Evolutionary conservation across 2,329 filamentous ascomycete genomes (phyloP).

Genomic region (Didymella glomerata): DNA sequence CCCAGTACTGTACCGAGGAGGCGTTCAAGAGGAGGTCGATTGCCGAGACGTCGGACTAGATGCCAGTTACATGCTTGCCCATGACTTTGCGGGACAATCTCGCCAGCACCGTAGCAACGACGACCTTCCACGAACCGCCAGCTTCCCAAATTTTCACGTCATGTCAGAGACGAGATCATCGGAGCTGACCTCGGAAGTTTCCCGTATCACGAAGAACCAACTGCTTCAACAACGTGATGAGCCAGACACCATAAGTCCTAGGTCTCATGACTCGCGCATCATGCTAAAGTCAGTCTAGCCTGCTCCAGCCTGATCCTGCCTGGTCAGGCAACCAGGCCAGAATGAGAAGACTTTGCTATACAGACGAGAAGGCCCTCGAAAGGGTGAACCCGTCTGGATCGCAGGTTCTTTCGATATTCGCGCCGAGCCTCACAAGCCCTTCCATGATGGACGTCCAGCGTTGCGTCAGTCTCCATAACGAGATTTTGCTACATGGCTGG

Average conservation of each 20-base stretch:
- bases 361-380: background rate
- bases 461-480: background rate
- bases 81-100: too few species aligned
- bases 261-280: background rate
- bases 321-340: background rate
- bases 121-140: too few species aligned
- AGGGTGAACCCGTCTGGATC: background rate
- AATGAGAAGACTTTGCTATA: too few species aligned
- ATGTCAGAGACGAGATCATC: too few species aligned
- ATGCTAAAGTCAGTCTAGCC: background rate
- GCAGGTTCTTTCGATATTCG: background rate
- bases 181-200: too few species aligned
- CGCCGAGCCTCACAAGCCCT: background rate
- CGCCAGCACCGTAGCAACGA: too few species aligned
- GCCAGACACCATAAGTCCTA: background rate
- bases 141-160: background rate
- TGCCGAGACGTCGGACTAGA: too few species aligned
- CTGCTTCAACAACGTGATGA: background rate
- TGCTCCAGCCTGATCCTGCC: background rate
- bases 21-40: too few species aligned
- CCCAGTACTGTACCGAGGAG: too few species aligned
- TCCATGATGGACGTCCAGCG: background rate
- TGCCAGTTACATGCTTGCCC: too few species aligned
- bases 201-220: background rate
- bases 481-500: background rate